Percentiles rank a stretch among this genome's conserved stretches.
Evolutionary conservation across 768 basidiomycete species (phyloP).

Genomic region (Xerocomus brunneocitrinus): DNA sequence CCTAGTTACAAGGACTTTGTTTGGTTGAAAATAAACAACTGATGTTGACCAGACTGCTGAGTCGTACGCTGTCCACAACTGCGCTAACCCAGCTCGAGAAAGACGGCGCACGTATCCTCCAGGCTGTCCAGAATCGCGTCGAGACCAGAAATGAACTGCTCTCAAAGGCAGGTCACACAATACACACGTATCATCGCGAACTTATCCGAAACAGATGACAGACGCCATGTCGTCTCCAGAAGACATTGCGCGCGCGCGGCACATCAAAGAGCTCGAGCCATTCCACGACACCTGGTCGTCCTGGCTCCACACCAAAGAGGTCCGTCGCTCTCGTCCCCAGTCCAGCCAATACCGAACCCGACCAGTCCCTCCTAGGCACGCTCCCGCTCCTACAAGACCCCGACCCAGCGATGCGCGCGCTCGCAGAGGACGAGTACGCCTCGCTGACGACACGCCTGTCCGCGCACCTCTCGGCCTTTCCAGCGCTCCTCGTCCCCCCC

Average conservation of each 20-base stretch:
- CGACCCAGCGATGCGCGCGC: slow-evolving; percentile 67
- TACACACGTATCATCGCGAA: no score
- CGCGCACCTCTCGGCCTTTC: slow-evolving; percentile 45
- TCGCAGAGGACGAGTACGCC: slow-evolving; percentile 66
- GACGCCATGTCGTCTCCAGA: slow-evolving; percentile 46
- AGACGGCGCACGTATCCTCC: slow-evolving; percentile 49
- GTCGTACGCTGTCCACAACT: slow-evolving; percentile 5
- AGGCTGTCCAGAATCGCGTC: slow-evolving; percentile 50
- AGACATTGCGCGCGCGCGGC: slow-evolving; percentile 55
- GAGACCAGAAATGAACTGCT: slow-evolving; percentile 44
- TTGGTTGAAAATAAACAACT: slow-evolving; percentile 17
- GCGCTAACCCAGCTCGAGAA: slow-evolving; percentile 30
- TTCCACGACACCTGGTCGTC: slow-evolving; percentile 64
- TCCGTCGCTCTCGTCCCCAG: slow-evolving; percentile 27
- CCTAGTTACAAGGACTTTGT: not conserved
- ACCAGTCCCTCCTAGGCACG: slow-evolving; percentile 62
- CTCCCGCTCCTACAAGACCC: slow-evolving; percentile 60
- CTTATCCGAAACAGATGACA: slow-evolving; percentile 39
- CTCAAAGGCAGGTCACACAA: slow-evolving; percentile 36
- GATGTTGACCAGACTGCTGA: not conserved
- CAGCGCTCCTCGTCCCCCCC: slow-evolving; percentile 66
- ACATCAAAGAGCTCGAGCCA: slow-evolving; percentile 65
- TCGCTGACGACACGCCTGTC: slow-evolving; percentile 36
- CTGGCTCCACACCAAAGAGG: slow-evolving; percentile 56
- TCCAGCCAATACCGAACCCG: no score